phyloP scores from a whole-genome alignment of 345 rosid genomes.

The Iberis pinnata region DNA sequence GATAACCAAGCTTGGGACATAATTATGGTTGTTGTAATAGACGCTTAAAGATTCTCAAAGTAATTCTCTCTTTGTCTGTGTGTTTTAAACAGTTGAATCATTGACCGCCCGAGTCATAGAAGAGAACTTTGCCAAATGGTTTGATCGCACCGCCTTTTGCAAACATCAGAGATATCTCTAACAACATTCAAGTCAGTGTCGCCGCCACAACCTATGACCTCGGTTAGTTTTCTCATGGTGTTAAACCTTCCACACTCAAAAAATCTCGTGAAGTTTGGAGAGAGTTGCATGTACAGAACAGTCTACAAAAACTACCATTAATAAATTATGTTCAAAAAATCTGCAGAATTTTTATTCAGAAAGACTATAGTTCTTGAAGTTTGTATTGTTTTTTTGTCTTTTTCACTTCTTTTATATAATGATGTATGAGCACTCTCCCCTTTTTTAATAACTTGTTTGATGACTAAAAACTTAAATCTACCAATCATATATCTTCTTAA shows the following conservation, averaged over 20 bases:
- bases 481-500: too few species aligned
- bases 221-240: conserved; percentile 58
- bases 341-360: conserved; percentile 4
- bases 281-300: conserved; percentile 95
- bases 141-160: conserved; percentile 89
- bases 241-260: conserved; percentile 77
- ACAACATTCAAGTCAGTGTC: conserved; percentile 74
- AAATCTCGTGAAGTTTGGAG: conserved; percentile 72
- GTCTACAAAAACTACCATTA: conserved; percentile 73
- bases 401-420: neutral
- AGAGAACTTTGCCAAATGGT: conserved; percentile 62
- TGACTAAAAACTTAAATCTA: too few species aligned
- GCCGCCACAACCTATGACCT: conserved; percentile 92
- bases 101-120: conserved; percentile 69
- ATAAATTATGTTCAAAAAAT: too few species aligned
- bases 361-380: conserved; percentile 14
- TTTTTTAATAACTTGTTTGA: too few species aligned
- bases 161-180: conserved; percentile 83
- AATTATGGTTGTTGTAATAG: too few species aligned
- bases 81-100: conserved; percentile 63
- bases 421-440: too few species aligned
- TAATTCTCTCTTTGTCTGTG: neutral
- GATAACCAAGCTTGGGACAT: too few species aligned
- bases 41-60: neutral
- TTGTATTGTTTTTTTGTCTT: conserved; percentile 21